Conservation (phyloP, 805 yeast species). For the Spathaspora gorwiae region DNA sequence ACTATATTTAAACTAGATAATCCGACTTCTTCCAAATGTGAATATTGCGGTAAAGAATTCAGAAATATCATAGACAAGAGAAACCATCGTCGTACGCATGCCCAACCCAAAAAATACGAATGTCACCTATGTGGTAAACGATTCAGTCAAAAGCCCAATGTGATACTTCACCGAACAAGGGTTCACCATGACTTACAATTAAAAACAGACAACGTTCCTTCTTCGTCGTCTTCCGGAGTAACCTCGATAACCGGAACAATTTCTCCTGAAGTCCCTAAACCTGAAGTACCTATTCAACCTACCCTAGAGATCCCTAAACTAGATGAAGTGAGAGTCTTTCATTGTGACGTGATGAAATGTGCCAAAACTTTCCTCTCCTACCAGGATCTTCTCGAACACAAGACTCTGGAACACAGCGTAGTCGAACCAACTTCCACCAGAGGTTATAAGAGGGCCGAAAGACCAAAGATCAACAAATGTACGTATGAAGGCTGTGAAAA, state of each 20-base stretch:
- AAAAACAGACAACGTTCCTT: background rate
- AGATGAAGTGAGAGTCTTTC: slow-evolving; percentile 9
- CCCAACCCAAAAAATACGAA: slow-evolving; percentile 8
- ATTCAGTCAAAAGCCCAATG: slow-evolving; percentile 11
- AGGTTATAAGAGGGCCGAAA: background rate
- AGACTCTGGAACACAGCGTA: slow-evolving; percentile 2
- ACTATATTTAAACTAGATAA: slow-evolving; percentile 1
- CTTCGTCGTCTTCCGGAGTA: background rate
- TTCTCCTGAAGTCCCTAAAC: background rate
- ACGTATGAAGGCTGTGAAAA: slow-evolving; percentile 12
- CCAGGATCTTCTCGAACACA: slow-evolving; percentile 7
- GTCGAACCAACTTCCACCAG: background rate
- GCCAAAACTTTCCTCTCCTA: slow-evolving; percentile 7
- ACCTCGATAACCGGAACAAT: background rate
- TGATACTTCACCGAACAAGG: slow-evolving; percentile 7
- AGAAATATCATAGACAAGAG: slow-evolving; percentile 7
- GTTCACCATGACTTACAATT: slow-evolving; percentile 10
- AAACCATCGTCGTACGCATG: slow-evolving; percentile 10
- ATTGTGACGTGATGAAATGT: slow-evolving; percentile 9
- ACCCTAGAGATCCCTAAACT: slow-evolving; percentile 3
- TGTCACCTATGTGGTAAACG: slow-evolving; percentile 10
- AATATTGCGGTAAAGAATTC: slow-evolving; percentile 8
- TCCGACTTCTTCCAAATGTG: slow-evolving; percentile 5
- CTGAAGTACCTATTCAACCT: background rate
- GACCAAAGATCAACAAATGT: slow-evolving; percentile 9